phyloP scores from a whole-genome alignment of 2,329 filamentous ascomycete species.

The Gnomoniopsis sp. region DNA sequence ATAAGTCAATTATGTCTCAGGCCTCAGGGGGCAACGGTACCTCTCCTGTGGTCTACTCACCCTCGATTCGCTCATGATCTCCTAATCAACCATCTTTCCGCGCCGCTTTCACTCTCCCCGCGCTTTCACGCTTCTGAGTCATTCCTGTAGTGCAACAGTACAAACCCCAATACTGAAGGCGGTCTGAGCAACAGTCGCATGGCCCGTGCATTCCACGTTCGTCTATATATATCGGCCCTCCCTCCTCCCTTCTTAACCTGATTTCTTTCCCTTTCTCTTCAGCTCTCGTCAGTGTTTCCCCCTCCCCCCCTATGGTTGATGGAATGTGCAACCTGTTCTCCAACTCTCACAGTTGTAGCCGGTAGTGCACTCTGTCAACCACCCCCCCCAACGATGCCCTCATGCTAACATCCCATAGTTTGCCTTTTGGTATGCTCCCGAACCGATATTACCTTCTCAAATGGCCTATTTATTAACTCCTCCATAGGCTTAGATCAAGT shows the following conservation, averaged over 20 bases:
- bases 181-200: background rate
- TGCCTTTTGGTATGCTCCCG: conserved; percentile 22
- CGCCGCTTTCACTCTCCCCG: too few species aligned
- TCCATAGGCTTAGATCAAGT: conserved; percentile 53
- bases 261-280: conserved; percentile 46
- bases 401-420: too few species aligned
- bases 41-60: background rate
- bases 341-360: too few species aligned
- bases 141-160: background rate
- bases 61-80: too few species aligned
- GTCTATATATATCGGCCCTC: background rate
- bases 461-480: conserved; percentile 1
- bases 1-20: background rate
- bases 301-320: too few species aligned
- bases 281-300: too few species aligned
- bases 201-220: background rate
- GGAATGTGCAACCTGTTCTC: too few species aligned
- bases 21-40: background rate
- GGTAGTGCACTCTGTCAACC: too few species aligned
- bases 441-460: background rate
- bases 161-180: background rate
- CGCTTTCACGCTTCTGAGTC: too few species aligned
- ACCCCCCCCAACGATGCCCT: too few species aligned
- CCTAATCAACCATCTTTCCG: too few species aligned
- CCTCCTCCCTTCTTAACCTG: background rate